Base-by-base conservation (phyloP, 2,329 filamentous ascomycete species). In the Thelonectria discophora region DNA sequence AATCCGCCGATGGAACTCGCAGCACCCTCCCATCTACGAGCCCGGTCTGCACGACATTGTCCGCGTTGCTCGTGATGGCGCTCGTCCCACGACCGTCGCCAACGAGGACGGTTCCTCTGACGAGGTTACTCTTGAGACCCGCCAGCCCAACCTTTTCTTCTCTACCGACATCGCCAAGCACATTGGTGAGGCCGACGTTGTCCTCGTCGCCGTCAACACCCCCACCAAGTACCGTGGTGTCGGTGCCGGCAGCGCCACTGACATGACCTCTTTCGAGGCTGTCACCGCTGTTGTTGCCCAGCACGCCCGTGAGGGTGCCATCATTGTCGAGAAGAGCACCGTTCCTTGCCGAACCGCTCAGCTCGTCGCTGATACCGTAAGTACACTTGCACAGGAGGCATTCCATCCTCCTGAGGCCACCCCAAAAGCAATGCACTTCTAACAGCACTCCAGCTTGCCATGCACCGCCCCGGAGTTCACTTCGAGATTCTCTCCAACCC, bases 401-500 rank as follows among this genome's bases (percentile, higher is more conserved):
- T 43, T 24, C 24, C 8, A 7, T 12, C 7, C 20, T 32, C 15
- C 10, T 18, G 34, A 52, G 1, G 20, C 18, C 8, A 11, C 12
- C 17, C 8, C n/a, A 46, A 34, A 9, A 17, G 37, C 46, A 15
- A 15, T 37, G 10, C 40, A 63, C 37, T 46, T 42, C 13, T 17
- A 47, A 52, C 46, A 66, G 18, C 34, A 20, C 43, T 59, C 12
- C 34, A 87, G 84, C 80, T 88, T 67, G 78, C 82, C 52, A 81
- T 83, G 66, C 84, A 87, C 69, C 85, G 86, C 12, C 88, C 89
- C 1, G 84, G 84, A 17, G 81, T 88, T 12, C 82, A 84, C 63
- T 93, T 93, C 72, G 89, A 93, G 73, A 87, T 94, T 57, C 83
- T 94, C 24, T 93, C 90, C 47, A 94, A 94, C 76, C 91, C 91